These are phyloP conservation scores for Jacaranda copaia DNA, from an alignment of 257 asterid genomes.

Conservation along the genomic window DNA sequence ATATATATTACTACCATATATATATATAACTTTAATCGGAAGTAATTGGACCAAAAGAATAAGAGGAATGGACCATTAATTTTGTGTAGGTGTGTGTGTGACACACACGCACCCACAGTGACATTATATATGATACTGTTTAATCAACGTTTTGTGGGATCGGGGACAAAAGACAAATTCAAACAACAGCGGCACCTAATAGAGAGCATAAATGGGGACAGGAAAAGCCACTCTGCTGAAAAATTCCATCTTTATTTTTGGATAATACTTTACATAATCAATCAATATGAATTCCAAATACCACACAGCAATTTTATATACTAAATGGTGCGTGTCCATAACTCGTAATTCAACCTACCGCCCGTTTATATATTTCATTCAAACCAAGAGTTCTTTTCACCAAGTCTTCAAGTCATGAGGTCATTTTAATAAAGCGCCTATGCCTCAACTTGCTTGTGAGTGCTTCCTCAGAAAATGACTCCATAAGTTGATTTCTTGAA, in stretches of 20 bases:
- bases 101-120: not conserved
- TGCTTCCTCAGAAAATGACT: not conserved
- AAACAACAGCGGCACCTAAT: constrained; percentile 4
- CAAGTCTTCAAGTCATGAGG: constrained; percentile 8
- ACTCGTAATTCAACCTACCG: constrained; percentile 21
- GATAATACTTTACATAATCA: not conserved
- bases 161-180: not conserved
- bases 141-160: not conserved
- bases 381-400: not conserved
- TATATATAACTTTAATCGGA: too few relatives aligned
- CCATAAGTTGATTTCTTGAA: not conserved
- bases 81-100: not conserved
- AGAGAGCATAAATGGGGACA: not conserved
- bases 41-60: not conserved
- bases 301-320: too few relatives aligned
- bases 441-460: constrained; percentile 28
- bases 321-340: not conserved
- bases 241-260: not conserved
- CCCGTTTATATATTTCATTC: constrained; percentile 20
- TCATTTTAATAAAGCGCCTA: not conserved
- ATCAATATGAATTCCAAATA: not conserved
- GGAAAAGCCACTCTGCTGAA: not conserved
- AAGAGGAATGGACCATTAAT: not conserved
- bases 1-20: too few relatives aligned
- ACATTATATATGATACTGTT: not conserved